Conservation (phyloP, 75 land plant species). For the Selaginella moellendorffii region DNA sequence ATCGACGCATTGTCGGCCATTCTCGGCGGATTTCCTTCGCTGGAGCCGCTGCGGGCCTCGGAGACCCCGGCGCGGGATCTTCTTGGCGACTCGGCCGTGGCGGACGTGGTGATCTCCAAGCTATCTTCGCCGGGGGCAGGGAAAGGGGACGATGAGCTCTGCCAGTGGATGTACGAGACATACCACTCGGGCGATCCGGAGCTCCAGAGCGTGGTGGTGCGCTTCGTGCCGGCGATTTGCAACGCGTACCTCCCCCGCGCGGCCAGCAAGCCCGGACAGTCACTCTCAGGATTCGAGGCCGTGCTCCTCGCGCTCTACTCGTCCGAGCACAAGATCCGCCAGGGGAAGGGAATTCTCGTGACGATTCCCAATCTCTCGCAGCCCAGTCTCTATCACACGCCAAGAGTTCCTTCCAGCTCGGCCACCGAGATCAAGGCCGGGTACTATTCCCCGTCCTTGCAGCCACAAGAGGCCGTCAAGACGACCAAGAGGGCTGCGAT, state of each 20-base stretch:
- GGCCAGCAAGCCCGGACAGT: conserved; percentile 20
- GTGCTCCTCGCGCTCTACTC: conserved; percentile 58
- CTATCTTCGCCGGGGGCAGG: conserved; percentile 49
- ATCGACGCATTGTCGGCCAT: conserved; percentile 49
- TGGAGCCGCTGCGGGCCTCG: conserved; percentile 57
- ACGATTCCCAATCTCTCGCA: conserved; percentile 62
- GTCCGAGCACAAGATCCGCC: conserved; percentile 45
- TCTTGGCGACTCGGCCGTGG: conserved; percentile 43
- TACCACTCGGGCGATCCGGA: conserved; percentile 52
- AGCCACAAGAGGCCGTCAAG: conserved; percentile 79
- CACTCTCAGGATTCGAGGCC: conserved; percentile 79
- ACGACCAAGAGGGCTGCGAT: conserved; percentile 80
- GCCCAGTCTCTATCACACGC: conserved; percentile 79
- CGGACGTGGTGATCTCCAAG: conserved; percentile 29
- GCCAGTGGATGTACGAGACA: conserved; percentile 96
- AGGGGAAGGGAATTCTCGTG: conserved; percentile 45
- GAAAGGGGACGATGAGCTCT: conserved; percentile 60
- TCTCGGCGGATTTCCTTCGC: conserved; percentile 20
- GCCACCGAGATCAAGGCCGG: conserved; percentile 14
- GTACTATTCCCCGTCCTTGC: conserved; percentile 49
- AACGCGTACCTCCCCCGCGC: conserved; percentile 60
- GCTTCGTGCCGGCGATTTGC: conserved; percentile 22
- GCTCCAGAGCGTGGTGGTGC: conserved; percentile 63
- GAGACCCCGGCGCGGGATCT: conserved; percentile 75
- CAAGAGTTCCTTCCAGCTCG: conserved; percentile 17